Evolutionary conservation across 2,329 filamentous ascomycete species (phyloP), one percentile per base, ranked within the genome.

Genomic region (Helotiales sp.): DNA sequence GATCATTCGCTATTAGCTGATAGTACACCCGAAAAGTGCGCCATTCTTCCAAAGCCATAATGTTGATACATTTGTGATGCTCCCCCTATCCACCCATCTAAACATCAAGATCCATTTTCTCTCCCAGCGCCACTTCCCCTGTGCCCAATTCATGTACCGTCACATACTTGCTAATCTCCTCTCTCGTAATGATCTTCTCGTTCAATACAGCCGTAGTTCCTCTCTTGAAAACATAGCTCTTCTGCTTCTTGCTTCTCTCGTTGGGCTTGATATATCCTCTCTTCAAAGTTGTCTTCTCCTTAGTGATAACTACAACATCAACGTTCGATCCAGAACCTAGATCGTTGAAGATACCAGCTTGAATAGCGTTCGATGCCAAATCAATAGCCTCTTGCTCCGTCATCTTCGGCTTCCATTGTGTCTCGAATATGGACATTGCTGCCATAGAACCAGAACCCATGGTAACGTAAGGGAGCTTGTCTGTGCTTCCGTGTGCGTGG

Each of bases 341-440:
- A 77, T 99, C 95, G 81, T 99, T 99, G 81, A 95, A 99, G 77
- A 99, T 96, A 87, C 95, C 95, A 10, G 96, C 89, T 78, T 92
- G 81, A 71, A 99, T 97, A 47, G 93, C 93, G 67, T 97, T 88
- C 56, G 89, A 84, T 72, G 88, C 88, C 63, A 97, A 80, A 71
- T 88, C 86, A 59, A 97, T 80, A n/a, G 93, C 93, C 50, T 90
- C 90, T 34, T 96, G 89, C 67, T 85, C 81, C 63, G 83, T 88
- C 73, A 97, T 75, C 60, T 86, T 78, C 7, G 85, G 79, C 82
- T 93, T 91, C 96, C 96, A 99, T 77, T 88, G 87, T 50, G 93
- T 96, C 81, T 99, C 95, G 72, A 99, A 99, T 52, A 99, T 90
- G 30, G 90, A 91, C 95, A 99, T 99, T 72, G 95, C 95, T 27